Percentiles rank a stretch among this genome's conserved stretches.
Conservation (phyloP, 805 yeast species). For the Yamadazyma scolyti region DNA sequence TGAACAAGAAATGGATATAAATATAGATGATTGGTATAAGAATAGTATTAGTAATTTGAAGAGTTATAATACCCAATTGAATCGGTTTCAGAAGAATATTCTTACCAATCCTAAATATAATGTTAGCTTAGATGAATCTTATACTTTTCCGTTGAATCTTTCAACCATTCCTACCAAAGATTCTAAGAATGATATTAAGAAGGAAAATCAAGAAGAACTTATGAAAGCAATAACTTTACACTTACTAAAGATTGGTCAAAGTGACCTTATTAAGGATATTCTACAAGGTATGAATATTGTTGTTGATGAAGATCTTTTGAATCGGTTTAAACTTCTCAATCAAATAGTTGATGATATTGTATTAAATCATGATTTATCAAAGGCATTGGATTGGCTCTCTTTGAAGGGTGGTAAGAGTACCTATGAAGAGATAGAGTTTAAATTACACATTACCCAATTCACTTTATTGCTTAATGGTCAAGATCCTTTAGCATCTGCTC, state of each 20-base stretch:
- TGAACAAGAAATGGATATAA: slow-evolving; percentile 6
- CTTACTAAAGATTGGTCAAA: slow-evolving; percentile 37
- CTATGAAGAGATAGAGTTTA: slow-evolving; percentile 29
- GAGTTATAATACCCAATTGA: slow-evolving; percentile 30
- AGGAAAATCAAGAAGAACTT: slow-evolving; percentile 26
- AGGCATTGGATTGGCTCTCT: slow-evolving; percentile 32
- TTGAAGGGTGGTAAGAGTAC: slow-evolving; percentile 8
- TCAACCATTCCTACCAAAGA: slow-evolving; percentile 21
- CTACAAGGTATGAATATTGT: slow-evolving; percentile 15
- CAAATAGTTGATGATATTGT: slow-evolving; percentile 32
- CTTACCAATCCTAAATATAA: slow-evolving; percentile 22
- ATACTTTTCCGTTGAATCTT: slow-evolving; percentile 33
- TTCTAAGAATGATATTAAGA: slow-evolving; percentile 10
- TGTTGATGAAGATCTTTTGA: slow-evolving; percentile 21
- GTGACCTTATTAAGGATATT: slow-evolving; percentile 30
- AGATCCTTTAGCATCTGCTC: slow-evolving; percentile 17
- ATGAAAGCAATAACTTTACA: slow-evolving; percentile 36
- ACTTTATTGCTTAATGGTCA: slow-evolving; percentile 24
- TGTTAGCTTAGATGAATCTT: slow-evolving; percentile 38
- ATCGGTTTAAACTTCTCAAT: slow-evolving; percentile 24
- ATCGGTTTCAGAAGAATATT: slow-evolving; percentile 31
- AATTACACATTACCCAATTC: slow-evolving; percentile 38
- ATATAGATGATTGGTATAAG: slow-evolving; percentile 29
- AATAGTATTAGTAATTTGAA: slow-evolving; percentile 29
- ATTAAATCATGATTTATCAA: slow-evolving; percentile 25